A percentile compares a stretch with the other conserved stretches of the same genome.
Conservation (phyloP, 768 basidiomycete genomes). For the Leccinum barrowsii region DNA sequence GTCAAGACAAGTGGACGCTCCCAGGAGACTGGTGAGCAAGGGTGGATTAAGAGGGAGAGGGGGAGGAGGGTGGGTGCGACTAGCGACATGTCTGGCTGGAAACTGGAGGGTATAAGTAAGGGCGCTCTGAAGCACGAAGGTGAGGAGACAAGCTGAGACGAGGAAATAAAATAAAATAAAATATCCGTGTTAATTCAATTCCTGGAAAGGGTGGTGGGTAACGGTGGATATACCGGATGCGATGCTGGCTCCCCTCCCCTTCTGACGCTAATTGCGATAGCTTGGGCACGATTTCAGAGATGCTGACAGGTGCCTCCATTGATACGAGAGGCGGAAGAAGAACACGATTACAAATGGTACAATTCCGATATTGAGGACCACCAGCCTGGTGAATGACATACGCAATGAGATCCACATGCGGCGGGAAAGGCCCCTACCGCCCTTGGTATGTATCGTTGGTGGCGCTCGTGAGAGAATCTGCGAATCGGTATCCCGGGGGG, state of each 20-base stretch:
- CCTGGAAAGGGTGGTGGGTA: background rate
- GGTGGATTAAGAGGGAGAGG: background rate
- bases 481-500: slow-evolving; percentile 8
- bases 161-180: background rate
- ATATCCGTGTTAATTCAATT: slow-evolving; percentile 7
- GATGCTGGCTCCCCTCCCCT: background rate
- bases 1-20: background rate
- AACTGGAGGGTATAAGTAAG: slow-evolving; percentile 22
- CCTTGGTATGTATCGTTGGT: background rate
- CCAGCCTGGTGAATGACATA: background rate
- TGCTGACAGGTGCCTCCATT: slow-evolving; percentile 4
- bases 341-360: slow-evolving; percentile 5
- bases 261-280: slow-evolving; percentile 23
- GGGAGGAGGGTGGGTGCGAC: background rate
- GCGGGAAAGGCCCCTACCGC: background rate
- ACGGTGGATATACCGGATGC: slow-evolving; percentile 2
- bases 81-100: background rate
- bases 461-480: slow-evolving; percentile 27
- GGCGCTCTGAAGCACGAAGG: background rate
- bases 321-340: slow-evolving; percentile 1
- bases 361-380: slow-evolving; percentile 21
- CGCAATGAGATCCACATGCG: slow-evolving; percentile 7
- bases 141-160: background rate
- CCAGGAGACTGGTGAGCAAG: background rate
- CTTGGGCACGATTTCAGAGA: slow-evolving; percentile 3